These are phyloP conservation scores for Salix brachista DNA, from an alignment of 345 rosid genomes.

Conservation along the genomic window DNA sequence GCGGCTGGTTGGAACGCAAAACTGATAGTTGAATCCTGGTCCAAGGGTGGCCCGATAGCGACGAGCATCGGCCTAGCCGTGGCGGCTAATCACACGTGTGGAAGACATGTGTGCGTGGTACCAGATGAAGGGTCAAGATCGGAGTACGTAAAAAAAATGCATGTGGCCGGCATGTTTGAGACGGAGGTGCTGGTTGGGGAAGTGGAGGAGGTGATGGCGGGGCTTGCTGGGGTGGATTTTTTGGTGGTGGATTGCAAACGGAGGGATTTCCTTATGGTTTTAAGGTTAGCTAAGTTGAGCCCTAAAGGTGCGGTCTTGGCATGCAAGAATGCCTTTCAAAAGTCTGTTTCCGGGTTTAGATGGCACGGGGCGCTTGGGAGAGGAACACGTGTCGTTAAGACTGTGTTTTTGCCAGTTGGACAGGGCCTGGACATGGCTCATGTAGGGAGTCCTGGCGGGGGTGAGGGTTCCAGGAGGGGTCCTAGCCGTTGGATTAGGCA, in stretches of 20 bases:
- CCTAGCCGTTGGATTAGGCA: slow-evolving; percentile 76
- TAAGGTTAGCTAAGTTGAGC: slow-evolving; percentile 58
- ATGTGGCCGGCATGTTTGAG: slow-evolving; percentile 21
- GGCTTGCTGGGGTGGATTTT: slow-evolving; percentile 57
- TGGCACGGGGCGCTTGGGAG: slow-evolving; percentile 52
- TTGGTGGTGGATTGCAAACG: slow-evolving; percentile 66
- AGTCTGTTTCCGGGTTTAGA: slow-evolving; percentile 38
- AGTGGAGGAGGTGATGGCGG: slow-evolving; percentile 50
- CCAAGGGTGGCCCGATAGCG: slow-evolving; percentile 49
- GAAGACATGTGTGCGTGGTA: slow-evolving; percentile 74
- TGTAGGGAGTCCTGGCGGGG: slow-evolving; percentile 38
- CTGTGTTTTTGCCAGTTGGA: slow-evolving; percentile 70
- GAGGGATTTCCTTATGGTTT: slow-evolving; percentile 51
- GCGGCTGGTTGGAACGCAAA: slow-evolving; percentile 89
- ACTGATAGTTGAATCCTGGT: slow-evolving; percentile 74
- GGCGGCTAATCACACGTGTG: slow-evolving; percentile 64
- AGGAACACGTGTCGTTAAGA: slow-evolving; percentile 61
- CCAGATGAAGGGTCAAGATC: slow-evolving; percentile 64
- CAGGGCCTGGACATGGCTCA: slow-evolving; percentile 74
- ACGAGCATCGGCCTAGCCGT: slow-evolving; percentile 74
- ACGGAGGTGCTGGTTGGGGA: slow-evolving; percentile 50
- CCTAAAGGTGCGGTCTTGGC: slow-evolving; percentile 68
- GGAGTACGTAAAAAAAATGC: slow-evolving; percentile 45
- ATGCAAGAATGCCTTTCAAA: slow-evolving; percentile 61
- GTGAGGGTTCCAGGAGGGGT: slow-evolving; percentile 16